These are phyloP conservation scores for Cytospora chrysosperma DNA, from an alignment of 2,329 filamentous ascomycete species.

Conservation along the genomic window DNA sequence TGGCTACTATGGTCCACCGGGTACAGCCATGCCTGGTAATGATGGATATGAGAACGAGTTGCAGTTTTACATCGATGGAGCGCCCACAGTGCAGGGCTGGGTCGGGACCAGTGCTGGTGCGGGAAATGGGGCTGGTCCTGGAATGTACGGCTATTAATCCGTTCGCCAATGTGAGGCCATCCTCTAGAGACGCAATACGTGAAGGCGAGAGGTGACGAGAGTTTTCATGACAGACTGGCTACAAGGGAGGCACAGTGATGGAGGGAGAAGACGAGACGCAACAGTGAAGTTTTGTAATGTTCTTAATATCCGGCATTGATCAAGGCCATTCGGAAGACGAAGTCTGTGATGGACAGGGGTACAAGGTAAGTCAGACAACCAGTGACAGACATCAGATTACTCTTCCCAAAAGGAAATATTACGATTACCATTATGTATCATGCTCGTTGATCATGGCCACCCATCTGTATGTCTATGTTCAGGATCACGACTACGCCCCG, in stretches of 20 bases:
- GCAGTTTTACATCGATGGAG: constrained; percentile 32
- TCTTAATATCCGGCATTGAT: background rate
- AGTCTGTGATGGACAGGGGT: background rate
- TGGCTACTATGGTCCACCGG: constrained; percentile 27
- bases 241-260: background rate
- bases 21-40: constrained; percentile 27
- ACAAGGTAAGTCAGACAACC: constrained; percentile 10
- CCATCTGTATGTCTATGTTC: background rate
- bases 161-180: background rate
- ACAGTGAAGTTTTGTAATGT: constrained; percentile 1
- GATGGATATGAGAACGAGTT: constrained; percentile 35
- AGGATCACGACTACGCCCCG: background rate
- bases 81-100: constrained; percentile 29
- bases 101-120: constrained; percentile 20
- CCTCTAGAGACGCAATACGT: background rate
- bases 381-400: background rate
- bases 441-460: background rate
- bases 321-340: constrained; percentile 1
- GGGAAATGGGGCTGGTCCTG: constrained; percentile 16
- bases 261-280: background rate
- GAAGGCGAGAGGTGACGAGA: background rate
- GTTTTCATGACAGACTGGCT: constrained; percentile 5
- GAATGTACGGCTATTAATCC: constrained; percentile 30
- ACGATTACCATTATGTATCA: background rate
- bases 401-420: background rate